Base-by-base conservation (phyloP, 768 basidiomycete species). In the Neoboletus brunneissimus region DNA sequence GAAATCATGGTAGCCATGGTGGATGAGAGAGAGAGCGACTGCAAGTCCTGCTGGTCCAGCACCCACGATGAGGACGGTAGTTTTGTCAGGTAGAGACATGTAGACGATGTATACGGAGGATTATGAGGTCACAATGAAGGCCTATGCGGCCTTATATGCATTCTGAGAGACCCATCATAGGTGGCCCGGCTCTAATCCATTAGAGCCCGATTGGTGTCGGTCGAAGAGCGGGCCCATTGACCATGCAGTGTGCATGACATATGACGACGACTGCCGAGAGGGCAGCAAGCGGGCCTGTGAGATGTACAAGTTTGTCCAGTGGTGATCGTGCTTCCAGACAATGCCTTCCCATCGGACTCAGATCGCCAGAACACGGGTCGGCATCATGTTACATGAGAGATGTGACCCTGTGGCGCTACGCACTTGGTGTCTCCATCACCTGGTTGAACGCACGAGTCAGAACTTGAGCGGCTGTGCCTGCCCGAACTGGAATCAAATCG, bases 1-100 rank as follows among this genome's bases (percentile, higher is more conserved):
- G 66, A 83, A 55, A 35, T 81, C 75, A 29, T 55, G 64, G 42
- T 74, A 73, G 2, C 76, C 76, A 10, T 79, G 72, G 12, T 75
- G 67, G 18, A 70, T 61, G 7, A 83, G 75, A 18, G 80, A 75
- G 16, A 81, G 62, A 23, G 81, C 81, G 44, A 73, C 67, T 0
- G 77, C 69, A 48, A 82, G 75, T 9, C 82, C 81, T 0, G 73
- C 63, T 23, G 81, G 81, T 18, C 81, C 81, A 25, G 78, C 79
- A 29, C 80, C 81, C 11, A 83, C 75, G 25, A 83, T 73, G 48
- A 82, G 75, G 29, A 82, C 66, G 25, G 75, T 75, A 5, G 79
- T 76, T 44, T 53, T 64, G 3, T 57, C 48, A 0, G 77, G 77
- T 22, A 76, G 62, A 29, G 72, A 62, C 60, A 62, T 61, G 37